Percentiles rank a stretch among this genome's conserved stretches.
These are phyloP conservation scores for Coemansia sp. DNA, from an alignment of 192 early-diverging fungal genomes.

Conservation along the genomic window DNA sequence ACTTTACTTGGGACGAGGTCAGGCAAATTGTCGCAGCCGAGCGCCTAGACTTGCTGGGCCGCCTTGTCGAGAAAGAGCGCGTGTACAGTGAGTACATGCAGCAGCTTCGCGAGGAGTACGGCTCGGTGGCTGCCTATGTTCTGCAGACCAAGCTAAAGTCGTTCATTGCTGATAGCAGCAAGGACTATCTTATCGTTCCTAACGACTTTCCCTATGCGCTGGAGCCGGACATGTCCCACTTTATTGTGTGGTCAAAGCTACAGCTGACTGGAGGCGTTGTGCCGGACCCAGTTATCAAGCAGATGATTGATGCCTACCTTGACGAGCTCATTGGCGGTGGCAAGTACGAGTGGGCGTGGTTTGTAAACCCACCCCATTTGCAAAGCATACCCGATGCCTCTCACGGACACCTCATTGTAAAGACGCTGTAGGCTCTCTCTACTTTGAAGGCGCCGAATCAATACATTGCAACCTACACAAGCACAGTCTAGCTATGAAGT, in stretches of 20 bases:
- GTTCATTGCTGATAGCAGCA: constrained; percentile 23
- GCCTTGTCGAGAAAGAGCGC: constrained; percentile 21
- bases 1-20: constrained; percentile 39
- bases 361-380: constrained; percentile 50
- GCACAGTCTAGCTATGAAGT: neutral
- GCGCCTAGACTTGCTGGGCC: constrained; percentile 41
- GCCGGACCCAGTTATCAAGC: constrained; percentile 17
- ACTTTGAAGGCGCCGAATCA: neutral
- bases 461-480: neutral
- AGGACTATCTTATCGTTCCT: constrained; percentile 33
- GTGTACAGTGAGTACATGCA: constrained; percentile 31
- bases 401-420: constrained; percentile 45
- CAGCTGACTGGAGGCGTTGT: constrained; percentile 18
- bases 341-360: constrained; percentile 48
- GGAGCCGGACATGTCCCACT: constrained; percentile 19
- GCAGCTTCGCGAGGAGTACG: constrained; percentile 26
- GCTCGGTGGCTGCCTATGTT: constrained; percentile 30
- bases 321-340: constrained; percentile 21
- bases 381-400: constrained; percentile 50
- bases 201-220: constrained; percentile 56
- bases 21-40: constrained; percentile 30
- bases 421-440: constrained; percentile 1
- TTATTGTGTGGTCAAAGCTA: constrained; percentile 51
- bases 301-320: constrained; percentile 16
- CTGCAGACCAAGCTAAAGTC: constrained; percentile 33